These are phyloP conservation scores for Pseudopediastrum boryanum DNA, from an alignment of 139 green algal species.

Conservation along the genomic window DNA sequence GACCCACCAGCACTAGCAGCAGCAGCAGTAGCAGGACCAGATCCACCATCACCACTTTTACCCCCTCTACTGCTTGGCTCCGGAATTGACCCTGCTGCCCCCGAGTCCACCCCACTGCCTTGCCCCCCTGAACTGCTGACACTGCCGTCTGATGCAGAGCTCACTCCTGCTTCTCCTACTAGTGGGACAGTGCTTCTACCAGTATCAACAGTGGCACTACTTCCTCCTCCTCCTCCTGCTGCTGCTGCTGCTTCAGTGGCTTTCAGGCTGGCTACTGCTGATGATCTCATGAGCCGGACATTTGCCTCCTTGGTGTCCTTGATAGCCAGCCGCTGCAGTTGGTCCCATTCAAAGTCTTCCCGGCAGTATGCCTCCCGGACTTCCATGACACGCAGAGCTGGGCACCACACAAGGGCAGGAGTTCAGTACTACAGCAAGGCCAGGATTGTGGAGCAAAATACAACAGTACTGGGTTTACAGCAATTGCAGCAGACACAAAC, in stretches of 20 bases:
- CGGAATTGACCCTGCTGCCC: too few species aligned
- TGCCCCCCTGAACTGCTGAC: too few species aligned
- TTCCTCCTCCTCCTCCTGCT: not conserved
- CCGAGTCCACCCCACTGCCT: too few species aligned
- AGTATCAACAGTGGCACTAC: not conserved
- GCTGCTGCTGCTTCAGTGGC: not conserved
- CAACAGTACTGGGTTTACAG: too few species aligned
- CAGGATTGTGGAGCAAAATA: too few species aligned
- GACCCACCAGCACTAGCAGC: too few species aligned
- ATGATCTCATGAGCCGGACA: slow-evolving; percentile 48
- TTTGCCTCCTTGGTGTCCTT: slow-evolving; percentile 57
- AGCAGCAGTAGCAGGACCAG: too few species aligned
- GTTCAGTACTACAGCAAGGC: too few species aligned
- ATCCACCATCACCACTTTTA: too few species aligned
- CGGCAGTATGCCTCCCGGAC: slow-evolving; percentile 72
- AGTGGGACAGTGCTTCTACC: not conserved
- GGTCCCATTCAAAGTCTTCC: slow-evolving; percentile 84
- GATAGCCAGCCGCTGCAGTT: slow-evolving; percentile 45
- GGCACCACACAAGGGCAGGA: not conserved
- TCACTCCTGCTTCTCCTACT: not conserved
- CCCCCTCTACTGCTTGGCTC: too few species aligned
- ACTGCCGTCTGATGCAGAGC: too few species aligned
- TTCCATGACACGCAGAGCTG: slow-evolving; percentile 78
- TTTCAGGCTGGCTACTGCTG: slow-evolving; percentile 17
- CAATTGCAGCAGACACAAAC: too few species aligned